Percentiles rank a stretch among this genome's conserved stretches.
Conservation (phyloP, 2,329 filamentous ascomycete genomes). For the Endoconidiophora laricicola region DNA sequence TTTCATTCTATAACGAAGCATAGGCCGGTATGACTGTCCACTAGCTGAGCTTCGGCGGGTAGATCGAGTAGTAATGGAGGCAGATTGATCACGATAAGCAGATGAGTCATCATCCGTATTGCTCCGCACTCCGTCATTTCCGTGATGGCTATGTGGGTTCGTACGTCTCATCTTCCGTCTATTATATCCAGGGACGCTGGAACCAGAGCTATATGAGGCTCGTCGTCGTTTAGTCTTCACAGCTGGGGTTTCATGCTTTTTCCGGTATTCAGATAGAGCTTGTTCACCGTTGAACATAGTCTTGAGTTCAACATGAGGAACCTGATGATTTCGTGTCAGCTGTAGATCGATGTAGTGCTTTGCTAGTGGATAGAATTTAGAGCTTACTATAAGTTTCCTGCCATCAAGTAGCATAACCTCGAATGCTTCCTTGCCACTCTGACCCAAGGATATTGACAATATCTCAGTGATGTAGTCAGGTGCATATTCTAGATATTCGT, state of each 20-base stretch:
- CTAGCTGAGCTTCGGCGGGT: too few species aligned
- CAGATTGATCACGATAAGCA: too few species aligned
- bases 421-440: not conserved
- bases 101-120: too few species aligned
- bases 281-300: not conserved
- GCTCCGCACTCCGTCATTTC: too few species aligned
- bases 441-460: not conserved
- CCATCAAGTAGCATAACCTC: not conserved
- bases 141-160: too few species aligned
- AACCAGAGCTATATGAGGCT: not conserved
- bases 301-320: not conserved
- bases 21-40: too few species aligned
- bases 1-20: too few species aligned
- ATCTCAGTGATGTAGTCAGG: not conserved
- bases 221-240: not conserved
- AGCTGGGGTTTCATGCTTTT: too few species aligned
- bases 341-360: not conserved
- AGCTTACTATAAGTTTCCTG: not conserved
- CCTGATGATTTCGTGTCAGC: not conserved
- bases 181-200: too few species aligned
- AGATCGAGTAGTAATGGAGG: too few species aligned
- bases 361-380: not conserved
- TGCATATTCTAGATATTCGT: not conserved
- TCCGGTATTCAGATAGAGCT: not conserved
- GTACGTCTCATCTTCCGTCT: too few species aligned